phyloP scores from a whole-genome alignment of 768 basidiomycete genomes.

The Cystofilobasidium capitatum region DNA sequence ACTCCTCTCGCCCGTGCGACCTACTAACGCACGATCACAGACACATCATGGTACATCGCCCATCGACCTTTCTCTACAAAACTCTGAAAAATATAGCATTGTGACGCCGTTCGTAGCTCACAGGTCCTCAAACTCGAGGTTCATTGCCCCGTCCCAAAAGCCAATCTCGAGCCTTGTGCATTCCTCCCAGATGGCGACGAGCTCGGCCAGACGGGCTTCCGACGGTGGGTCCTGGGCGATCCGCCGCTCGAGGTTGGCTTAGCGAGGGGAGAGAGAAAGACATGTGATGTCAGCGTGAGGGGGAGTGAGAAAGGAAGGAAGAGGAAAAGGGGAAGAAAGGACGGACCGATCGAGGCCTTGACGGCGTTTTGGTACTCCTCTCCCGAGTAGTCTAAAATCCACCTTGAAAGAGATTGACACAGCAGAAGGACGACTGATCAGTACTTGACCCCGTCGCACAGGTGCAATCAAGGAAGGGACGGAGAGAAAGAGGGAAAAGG shows the following conservation, averaged over 20 bases:
- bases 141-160: conserved; percentile 73
- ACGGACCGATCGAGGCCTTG: conserved; percentile 59
- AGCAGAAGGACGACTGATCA: neutral
- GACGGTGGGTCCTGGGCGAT: conserved; percentile 59
- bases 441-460: neutral
- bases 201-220: conserved; percentile 50
- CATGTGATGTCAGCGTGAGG: conserved; percentile 3
- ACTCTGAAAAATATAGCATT: too few relatives aligned
- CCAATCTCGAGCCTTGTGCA: conserved; percentile 68
- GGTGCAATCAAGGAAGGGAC: neutral
- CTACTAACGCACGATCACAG: too few relatives aligned
- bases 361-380: conserved; percentile 64
- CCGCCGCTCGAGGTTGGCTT: conserved; percentile 64
- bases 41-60: too few relatives aligned
- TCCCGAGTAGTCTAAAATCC: conserved; percentile 60
- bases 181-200: conserved; percentile 58
- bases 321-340: neutral
- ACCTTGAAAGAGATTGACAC: conserved; percentile 28
- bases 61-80: too few relatives aligned
- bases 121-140: conserved; percentile 25
- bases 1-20: too few relatives aligned
- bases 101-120: too few relatives aligned
- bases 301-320: neutral
- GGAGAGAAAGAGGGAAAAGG: neutral
- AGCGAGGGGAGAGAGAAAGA: conserved; percentile 1